Base-by-base conservation (phyloP, 2,329 filamentous ascomycete genomes). In the Colletotrichum musicola region DNA sequence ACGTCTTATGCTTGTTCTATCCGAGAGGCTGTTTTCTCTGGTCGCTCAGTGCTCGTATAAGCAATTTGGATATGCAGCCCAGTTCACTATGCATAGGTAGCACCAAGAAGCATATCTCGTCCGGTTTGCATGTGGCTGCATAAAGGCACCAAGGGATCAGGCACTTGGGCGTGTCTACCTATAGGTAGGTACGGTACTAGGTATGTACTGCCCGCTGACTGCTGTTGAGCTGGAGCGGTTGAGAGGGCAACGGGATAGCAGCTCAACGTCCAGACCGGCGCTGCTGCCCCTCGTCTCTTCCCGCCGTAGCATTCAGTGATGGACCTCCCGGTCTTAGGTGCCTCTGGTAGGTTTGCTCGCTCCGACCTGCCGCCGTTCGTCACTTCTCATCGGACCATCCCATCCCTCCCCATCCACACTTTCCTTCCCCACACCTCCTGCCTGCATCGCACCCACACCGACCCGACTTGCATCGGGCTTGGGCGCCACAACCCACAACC, bases 91-190 rank as follows among this genome's bases (percentile, higher is more conserved):
- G 25, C 25, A 38, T 10, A 35, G 50, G 20, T 46, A 10, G 22
- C 42, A 54, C 30, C 30, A 35, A 35, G 30, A 38, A n/a, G 16
- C 59, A 62, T 38, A 54, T 47, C 59, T 54, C 16, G 40, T 62
- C 47, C 49, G 59, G 35, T 62, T 54, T 46, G 59, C 59, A 46
- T 62, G 49, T 62, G 59, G 59, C 59, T 62, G 59, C 59, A 62
- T 62, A 62, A 62, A 53, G 38, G 25, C 50, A 38, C 27, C 47
- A 20, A 40, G 46, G 42, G 49, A 44, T 22, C n/a, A 54, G 58
- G 30, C 59, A 30, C 14, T 22, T 46, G 22, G 18, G 4, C 30
- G 25, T n/a, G 4, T 44, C 38, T 57, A 40, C 40, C 18, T 40
- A 46, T 20, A 14, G 20, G 13, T 12, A 16, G 9, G 27, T 16